Percentiles rank a stretch among this genome's conserved stretches.
These are phyloP conservation scores for Talaromyces albobiverticillius DNA, from an alignment of 2,329 filamentous ascomycete genomes.

Conservation along the genomic window DNA sequence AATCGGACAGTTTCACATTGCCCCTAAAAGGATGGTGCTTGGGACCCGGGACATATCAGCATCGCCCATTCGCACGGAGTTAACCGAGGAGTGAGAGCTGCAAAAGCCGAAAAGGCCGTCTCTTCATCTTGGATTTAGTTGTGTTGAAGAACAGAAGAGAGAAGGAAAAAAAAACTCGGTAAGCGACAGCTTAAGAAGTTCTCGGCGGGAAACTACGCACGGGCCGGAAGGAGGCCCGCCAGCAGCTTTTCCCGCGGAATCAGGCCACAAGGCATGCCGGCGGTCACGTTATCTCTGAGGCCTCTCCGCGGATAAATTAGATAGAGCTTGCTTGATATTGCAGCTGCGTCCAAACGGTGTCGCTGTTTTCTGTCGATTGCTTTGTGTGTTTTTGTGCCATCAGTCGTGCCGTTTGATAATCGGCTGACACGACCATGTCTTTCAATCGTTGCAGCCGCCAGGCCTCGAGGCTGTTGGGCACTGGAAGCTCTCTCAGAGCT, in stretches of 20 bases:
- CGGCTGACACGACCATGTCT: conserved; percentile 24
- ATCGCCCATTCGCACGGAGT: conserved; percentile 47
- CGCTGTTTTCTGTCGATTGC: background rate
- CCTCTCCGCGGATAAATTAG: conserved; percentile 15
- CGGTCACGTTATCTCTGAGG: conserved; percentile 8
- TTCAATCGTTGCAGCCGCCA: conserved; percentile 36
- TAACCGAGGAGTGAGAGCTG: conserved; percentile 50
- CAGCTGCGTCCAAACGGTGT: background rate
- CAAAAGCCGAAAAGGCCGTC: conserved; percentile 57
- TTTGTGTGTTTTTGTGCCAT: too few relatives aligned
- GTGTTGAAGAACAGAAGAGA: conserved; percentile 55
- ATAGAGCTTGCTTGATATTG: background rate
- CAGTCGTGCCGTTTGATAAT: background rate
- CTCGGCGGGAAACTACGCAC: conserved; percentile 7
- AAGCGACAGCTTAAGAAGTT: conserved; percentile 19
- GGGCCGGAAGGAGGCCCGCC: background rate
- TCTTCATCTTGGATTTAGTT: conserved; percentile 83
- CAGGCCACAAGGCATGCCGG: conserved; percentile 9
- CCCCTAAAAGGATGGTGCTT: conserved; percentile 61
- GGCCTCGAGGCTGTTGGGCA: conserved; percentile 30
- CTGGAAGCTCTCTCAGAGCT: conserved; percentile 30
- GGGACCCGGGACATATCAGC: conserved; percentile 65
- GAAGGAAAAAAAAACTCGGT: conserved; percentile 19
- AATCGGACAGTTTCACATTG: conserved; percentile 64
- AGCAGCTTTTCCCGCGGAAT: conserved; percentile 15